Base-by-base conservation (phyloP, 257 asterid species). In the Solanum ossicruentum region DNA sequence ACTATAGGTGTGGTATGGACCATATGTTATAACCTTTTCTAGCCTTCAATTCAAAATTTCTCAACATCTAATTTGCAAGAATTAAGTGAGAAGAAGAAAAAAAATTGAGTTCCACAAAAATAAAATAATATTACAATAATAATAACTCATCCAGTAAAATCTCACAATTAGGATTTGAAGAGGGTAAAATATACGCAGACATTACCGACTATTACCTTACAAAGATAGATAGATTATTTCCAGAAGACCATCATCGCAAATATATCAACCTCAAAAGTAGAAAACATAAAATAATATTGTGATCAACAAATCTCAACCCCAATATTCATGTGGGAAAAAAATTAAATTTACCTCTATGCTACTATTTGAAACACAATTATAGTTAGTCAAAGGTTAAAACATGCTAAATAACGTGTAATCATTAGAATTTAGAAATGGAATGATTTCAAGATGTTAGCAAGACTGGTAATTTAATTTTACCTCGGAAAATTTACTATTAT, bases 151-250 rank as follows among this genome's bases (percentile, higher is more conserved):
- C 2, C 32, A 28, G 3, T 32, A 1, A 32, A 32, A 32, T 32
- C 3, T 32, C 36, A 32, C 1, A 32, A 32, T 0, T 32, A 0
- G 0, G 3, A 0, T 32, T 0, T 0, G 36, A 0, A 1, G 3
- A 32, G 32, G 0, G 1, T 32, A 32, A 32, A 32, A 32, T 32
- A 1, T 32, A 32, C 36, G 3, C 36, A 32, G 36, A 32, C 36
- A 32, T 28, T 28, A 28, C 0, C 3, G 32, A 2, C 32, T 28
- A 28, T 3, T 28, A 28, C 32, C 32, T 28, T 28, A 28, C 2
- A 28, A 2, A 28, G 3, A 3, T 32, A 32, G 3, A 32, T 0
- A 32, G 0, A 32, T 0, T 32, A 32, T 32, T 32, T 32, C 3
- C 36, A 32, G 3, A 32, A 32, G 3, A 32, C 3, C 0, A 3